Evolutionary conservation across 495 filamentous ascomycete species (phyloP).

Genomic region (Tuber indicum): DNA sequence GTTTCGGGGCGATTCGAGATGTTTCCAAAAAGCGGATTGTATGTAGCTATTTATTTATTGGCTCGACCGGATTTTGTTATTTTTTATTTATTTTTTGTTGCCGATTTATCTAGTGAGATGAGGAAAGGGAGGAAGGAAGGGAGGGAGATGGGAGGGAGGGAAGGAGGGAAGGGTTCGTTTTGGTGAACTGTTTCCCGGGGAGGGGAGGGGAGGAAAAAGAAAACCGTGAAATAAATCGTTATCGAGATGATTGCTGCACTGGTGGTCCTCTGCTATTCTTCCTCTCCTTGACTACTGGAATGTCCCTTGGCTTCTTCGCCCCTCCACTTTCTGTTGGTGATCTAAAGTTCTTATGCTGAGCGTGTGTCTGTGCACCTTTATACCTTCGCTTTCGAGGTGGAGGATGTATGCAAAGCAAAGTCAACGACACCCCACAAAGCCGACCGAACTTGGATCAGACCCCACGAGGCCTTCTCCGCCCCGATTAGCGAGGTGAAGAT

Average conservation of each 20-base stretch:
- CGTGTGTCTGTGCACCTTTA: not conserved
- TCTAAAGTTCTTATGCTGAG: not conserved
- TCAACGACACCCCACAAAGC: slow-evolving; percentile 30
- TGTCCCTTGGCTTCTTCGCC: not conserved
- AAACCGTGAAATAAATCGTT: not conserved
- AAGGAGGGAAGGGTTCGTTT: not conserved
- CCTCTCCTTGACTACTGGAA: not conserved
- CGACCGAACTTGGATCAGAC: slow-evolving; percentile 29
- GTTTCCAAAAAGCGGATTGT: not conserved
- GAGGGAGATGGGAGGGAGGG: not conserved
- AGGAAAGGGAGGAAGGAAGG: not conserved
- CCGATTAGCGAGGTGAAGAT: slow-evolving; percentile 2
- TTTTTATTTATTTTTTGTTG: not conserved
- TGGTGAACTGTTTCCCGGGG: slow-evolving; percentile 1
- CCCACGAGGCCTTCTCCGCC: slow-evolving; percentile 21
- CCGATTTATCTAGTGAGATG: not conserved
- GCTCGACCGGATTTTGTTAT: not conserved
- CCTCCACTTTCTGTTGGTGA: not conserved
- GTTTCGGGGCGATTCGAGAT: not conserved
- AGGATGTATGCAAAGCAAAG: not conserved
- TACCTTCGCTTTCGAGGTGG: not conserved
- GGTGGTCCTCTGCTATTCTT: not conserved
- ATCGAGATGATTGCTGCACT: not conserved
- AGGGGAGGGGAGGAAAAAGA: not conserved
- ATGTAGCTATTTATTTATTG: slow-evolving; percentile 1